Conservation (phyloP, 2,329 filamentous ascomycete genomes). For the Xylariaceae sp. region DNA sequence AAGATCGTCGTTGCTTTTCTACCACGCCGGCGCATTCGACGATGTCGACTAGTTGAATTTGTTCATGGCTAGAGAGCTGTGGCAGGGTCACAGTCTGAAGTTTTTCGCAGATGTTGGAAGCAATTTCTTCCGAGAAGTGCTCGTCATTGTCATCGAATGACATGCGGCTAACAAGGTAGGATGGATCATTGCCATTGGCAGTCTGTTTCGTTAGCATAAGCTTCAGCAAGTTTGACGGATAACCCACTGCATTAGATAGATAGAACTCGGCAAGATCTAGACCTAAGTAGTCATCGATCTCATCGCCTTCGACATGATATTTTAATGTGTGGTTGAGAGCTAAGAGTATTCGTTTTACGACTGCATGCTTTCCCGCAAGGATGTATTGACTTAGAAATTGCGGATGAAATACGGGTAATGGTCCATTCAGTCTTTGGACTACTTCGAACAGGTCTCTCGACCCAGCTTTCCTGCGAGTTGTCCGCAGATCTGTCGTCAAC, state of each 20-base stretch:
- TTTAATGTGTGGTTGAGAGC: slow-evolving; percentile 74
- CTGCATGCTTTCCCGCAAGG: slow-evolving; percentile 68
- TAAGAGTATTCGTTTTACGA: slow-evolving; percentile 72
- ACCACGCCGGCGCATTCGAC: slow-evolving; percentile 81
- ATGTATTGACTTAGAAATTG: slow-evolving; percentile 87
- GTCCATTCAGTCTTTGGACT: slow-evolving; percentile 80
- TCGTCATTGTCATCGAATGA: slow-evolving; percentile 55
- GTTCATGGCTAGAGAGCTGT: slow-evolving; percentile 79
- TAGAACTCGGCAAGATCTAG: slow-evolving; percentile 62
- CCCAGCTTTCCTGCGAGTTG: slow-evolving; percentile 48
- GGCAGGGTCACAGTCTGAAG: slow-evolving; percentile 73
- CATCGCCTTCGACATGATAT: slow-evolving; percentile 78
- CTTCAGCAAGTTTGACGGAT: neutral
- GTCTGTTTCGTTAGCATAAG: slow-evolving; percentile 19
- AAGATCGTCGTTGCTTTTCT: slow-evolving; percentile 80
- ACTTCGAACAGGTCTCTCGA: slow-evolving; percentile 74
- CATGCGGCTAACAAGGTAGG: slow-evolving; percentile 38
- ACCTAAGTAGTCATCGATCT: slow-evolving; percentile 74
- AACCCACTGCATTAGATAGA: slow-evolving; percentile 33
- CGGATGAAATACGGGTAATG: slow-evolving; percentile 87
- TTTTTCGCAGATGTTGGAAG: slow-evolving; percentile 69
- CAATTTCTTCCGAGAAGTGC: slow-evolving; percentile 68
- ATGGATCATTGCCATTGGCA: slow-evolving; percentile 27
- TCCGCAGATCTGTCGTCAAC: slow-evolving; percentile 51
- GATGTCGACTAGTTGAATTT: slow-evolving; percentile 81